A percentile compares a stretch with the other conserved stretches of the same genome.
These are phyloP conservation scores for Aspergillus coremiiformis DNA, from an alignment of 495 filamentous ascomycete species.

Conservation along the genomic window DNA sequence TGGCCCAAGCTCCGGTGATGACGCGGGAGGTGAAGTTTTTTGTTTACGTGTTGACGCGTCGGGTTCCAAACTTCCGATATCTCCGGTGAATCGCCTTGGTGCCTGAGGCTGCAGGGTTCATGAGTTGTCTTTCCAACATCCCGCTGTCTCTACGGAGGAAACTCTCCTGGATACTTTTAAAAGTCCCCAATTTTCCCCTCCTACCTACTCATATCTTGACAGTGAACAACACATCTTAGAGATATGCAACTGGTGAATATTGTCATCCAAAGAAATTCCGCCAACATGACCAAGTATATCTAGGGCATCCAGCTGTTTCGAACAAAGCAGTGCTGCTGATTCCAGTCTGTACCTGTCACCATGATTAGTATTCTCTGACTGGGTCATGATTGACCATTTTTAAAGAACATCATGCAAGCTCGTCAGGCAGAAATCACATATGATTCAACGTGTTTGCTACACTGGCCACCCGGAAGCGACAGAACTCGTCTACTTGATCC, in stretches of 20 bases:
- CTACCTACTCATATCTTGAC: background rate
- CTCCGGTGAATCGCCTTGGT: slow-evolving; percentile 10
- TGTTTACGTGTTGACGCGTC: slow-evolving; percentile 28
- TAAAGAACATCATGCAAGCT: background rate
- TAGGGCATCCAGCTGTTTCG: background rate
- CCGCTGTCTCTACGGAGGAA: too few relatives aligned
- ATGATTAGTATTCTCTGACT: background rate
- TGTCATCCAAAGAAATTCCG: background rate
- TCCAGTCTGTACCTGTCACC: background rate
- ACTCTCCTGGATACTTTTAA: background rate
- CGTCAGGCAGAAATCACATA: background rate
- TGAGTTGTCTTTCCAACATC: background rate
- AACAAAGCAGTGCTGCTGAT: background rate
- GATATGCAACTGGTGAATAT: background rate
- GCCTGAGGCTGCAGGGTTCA: slow-evolving; percentile 16
- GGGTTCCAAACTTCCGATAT: background rate
- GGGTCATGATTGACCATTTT: background rate
- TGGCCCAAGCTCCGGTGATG: slow-evolving; percentile 7
- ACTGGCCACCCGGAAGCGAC: background rate
- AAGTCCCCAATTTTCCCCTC: background rate
- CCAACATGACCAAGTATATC: background rate
- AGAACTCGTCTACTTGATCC: background rate
- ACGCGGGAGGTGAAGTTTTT: slow-evolving; percentile 13
- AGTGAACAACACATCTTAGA: background rate
- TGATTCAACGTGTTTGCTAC: background rate